Evolutionary conservation across 192 early-diverging fungal species (phyloP), one percentile per base, ranked within the genome.

Genomic region (Cladochytrium replicatum): DNA sequence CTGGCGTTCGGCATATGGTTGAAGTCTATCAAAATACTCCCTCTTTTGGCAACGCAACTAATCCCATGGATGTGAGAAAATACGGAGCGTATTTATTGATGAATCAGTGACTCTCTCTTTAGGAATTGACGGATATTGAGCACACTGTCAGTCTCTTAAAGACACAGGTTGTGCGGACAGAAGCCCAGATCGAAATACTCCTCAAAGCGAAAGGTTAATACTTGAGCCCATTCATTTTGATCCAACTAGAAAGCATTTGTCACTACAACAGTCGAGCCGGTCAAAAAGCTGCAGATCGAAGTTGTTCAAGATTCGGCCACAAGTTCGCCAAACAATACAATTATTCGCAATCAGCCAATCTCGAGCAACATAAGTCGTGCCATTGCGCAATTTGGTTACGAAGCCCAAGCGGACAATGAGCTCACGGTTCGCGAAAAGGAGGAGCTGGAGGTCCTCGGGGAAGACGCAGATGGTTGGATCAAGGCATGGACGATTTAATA

Each of bases 61-160:
- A 44, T 2, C 61, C 61, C 11, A 9, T 61, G 4, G 67, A 68
- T 52, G 58, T 66, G 37, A 50, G 48, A 34, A 23, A n/a, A 3
- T 13, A 0, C 1, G 26, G 15, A 43, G 26, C 41, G 11, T n/a
- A 24, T n/a, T 28, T 3, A 46, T 43, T 11, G 9, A 3, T 26
- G 34, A 52, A 29, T 30, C 4, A 37, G 21, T 11, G 32, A 32
- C 22, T 24, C 22, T 3, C 47, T 15, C 46, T 19, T 8, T 19
- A 68, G 67, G 58, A 64, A 69, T 11, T 56, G 19, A 43, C 48
- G 21, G 71, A 74, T 7, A 19, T 69, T 17, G 56, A 74, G 39
- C 68, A 67, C 39, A 8, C 52, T n/a, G 43, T 74, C 3, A 54
- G 61, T 17, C 43, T 74, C 8, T 32, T 74, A 6, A 41, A 61